Conservation (phyloP, 139 green algal species). For the Coccomyxa sp. region DNA sequence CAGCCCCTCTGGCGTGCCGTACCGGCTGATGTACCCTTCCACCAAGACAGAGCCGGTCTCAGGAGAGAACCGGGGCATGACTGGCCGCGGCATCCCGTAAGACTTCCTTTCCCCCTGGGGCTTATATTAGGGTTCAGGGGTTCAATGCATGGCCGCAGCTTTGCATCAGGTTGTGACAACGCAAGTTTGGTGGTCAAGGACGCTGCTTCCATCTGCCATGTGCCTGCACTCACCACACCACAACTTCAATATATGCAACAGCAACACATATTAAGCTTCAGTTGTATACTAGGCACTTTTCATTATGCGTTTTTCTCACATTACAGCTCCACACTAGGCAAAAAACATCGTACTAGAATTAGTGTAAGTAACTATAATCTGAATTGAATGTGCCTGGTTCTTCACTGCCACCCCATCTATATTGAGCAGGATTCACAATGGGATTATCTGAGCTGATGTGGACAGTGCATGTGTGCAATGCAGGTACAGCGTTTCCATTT, state of each 20-base stretch:
- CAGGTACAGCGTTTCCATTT: background rate
- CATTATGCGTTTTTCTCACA: too few species aligned
- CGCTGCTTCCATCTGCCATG: too few species aligned
- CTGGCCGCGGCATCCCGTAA: background rate
- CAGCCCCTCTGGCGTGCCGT: background rate
- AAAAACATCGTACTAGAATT: too few species aligned
- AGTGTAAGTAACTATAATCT: too few species aligned
- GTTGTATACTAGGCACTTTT: too few species aligned
- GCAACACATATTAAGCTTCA: too few species aligned
- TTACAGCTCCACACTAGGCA: too few species aligned
- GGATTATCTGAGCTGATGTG: background rate
- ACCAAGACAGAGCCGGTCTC: background rate
- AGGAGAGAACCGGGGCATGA: background rate
- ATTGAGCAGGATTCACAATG: too few species aligned
- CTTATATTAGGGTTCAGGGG: background rate
- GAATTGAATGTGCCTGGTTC: too few species aligned
- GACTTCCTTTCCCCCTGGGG: background rate
- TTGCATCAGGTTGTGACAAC: background rate
- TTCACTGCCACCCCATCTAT: too few species aligned
- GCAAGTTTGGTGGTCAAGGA: background rate
- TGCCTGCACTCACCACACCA: too few species aligned
- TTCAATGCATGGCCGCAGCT: background rate
- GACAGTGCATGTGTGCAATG: background rate
- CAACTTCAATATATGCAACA: too few species aligned
- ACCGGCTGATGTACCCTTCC: background rate